These are phyloP conservation scores for Backusella morwellensis DNA, from an alignment of 192 early-diverging fungal species.

Conservation along the genomic window DNA sequence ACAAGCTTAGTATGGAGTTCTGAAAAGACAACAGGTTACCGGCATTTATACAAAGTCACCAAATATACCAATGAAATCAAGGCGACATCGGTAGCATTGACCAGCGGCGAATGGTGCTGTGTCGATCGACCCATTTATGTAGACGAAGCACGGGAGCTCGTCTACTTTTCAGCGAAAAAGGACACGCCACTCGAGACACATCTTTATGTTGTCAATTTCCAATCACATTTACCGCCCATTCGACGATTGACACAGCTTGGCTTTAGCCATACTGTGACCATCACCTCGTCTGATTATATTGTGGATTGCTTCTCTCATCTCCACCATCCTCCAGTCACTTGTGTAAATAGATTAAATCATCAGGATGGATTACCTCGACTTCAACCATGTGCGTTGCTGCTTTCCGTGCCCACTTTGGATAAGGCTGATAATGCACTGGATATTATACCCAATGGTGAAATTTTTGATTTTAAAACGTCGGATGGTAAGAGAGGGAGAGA, in stretches of 20 bases:
- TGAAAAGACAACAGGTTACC: slow-evolving; percentile 52
- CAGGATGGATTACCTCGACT: neutral
- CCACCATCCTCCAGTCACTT: slow-evolving; percentile 31
- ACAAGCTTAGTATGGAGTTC: slow-evolving; percentile 52
- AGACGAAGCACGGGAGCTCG: slow-evolving; percentile 45
- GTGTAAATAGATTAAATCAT: neutral
- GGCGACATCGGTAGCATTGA: slow-evolving; percentile 39
- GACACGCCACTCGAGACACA: slow-evolving; percentile 60
- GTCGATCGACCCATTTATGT: slow-evolving; percentile 57
- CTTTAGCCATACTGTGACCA: slow-evolving; percentile 44
- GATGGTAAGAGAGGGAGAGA: slow-evolving; percentile 2
- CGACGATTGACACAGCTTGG: slow-evolving; percentile 46
- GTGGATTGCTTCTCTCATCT: slow-evolving; percentile 49
- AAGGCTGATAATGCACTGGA: neutral
- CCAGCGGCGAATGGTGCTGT: slow-evolving; percentile 56
- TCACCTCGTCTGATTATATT: slow-evolving; percentile 38
- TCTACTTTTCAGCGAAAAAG: slow-evolving; percentile 60
- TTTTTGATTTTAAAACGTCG: slow-evolving; percentile 17
- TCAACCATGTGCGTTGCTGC: neutral
- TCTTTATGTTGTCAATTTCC: slow-evolving; percentile 52
- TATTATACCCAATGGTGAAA: slow-evolving; percentile 16
- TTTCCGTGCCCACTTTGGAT: neutral
- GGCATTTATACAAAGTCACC: slow-evolving; percentile 56
- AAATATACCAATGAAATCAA: slow-evolving; percentile 15
- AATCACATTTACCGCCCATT: neutral